These are phyloP conservation scores for Pyricularia grisea DNA, from an alignment of 2,329 filamentous ascomycete species.

Conservation along the genomic window DNA sequence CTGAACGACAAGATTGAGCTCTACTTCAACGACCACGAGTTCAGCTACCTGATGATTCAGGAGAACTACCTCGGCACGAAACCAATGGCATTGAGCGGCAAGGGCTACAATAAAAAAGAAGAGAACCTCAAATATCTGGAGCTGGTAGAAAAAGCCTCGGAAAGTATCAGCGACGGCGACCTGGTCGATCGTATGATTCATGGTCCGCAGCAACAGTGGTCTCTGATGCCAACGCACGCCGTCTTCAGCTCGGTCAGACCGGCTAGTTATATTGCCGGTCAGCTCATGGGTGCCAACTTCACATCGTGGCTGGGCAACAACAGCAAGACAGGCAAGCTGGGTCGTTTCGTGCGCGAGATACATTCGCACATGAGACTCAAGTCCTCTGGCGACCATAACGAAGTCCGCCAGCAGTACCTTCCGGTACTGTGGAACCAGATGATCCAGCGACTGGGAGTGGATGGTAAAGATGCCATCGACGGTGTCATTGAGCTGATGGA, in stretches of 20 bases:
- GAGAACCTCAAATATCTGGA: conserved; percentile 76
- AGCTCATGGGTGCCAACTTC: conserved; percentile 66
- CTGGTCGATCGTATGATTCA: conserved; percentile 97
- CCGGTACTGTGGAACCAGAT: conserved; percentile 79
- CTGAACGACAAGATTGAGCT: conserved; percentile 97
- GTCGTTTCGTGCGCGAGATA: conserved; percentile 80
- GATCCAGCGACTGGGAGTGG: conserved; percentile 60
- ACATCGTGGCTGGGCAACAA: conserved; percentile 93
- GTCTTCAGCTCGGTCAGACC: conserved; percentile 92
- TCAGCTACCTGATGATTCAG: conserved; percentile 94
- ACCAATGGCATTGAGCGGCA: conserved; percentile 55
- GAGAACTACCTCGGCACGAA: conserved; percentile 91
- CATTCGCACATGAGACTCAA: conserved; percentile 94
- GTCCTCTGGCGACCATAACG: conserved; percentile 82
- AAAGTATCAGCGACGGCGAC: conserved; percentile 96
- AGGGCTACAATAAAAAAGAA: conserved; percentile 54
- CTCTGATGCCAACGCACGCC: conserved; percentile 91
- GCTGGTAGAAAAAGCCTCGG: conserved; percentile 75
- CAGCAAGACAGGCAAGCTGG: conserved; percentile 72
- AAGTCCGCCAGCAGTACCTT: conserved; percentile 89
- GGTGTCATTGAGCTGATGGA: conserved; percentile 95
- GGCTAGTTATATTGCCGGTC: conserved; percentile 77
- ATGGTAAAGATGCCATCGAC: conserved; percentile 74
- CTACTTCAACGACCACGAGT: conserved; percentile 98
- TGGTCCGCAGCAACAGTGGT: conserved; percentile 96